Evolutionary conservation across 805 yeast species (phyloP).

Genomic region (Kuraishia piskuri): DNA sequence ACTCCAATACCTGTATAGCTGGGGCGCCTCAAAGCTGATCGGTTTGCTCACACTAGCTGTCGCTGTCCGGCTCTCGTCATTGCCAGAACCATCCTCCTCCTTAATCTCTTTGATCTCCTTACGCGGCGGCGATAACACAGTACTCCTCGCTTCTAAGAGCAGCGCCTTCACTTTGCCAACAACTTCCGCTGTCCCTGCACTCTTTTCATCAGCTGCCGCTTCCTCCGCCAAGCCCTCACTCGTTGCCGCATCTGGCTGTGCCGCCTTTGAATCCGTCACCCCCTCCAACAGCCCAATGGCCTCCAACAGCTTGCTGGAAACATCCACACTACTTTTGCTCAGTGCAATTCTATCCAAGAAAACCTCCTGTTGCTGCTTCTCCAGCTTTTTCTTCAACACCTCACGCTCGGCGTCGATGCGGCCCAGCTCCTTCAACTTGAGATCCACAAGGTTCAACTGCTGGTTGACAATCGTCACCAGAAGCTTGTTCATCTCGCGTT

Average conservation of each 20-base stretch:
- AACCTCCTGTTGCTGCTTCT: conserved; percentile 57
- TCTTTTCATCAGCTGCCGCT: not conserved
- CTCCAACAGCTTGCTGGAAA: conserved; percentile 38
- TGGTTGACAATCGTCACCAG: conserved; percentile 50
- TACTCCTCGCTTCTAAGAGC: not conserved
- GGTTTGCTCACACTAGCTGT: conserved; percentile 36
- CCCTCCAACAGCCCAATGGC: conserved; percentile 17
- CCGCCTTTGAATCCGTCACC: conserved; percentile 6
- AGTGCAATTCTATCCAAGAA: conserved; percentile 61
- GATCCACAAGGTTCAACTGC: conserved; percentile 53
- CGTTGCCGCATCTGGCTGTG: too few relatives aligned
- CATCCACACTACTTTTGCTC: conserved; percentile 44
- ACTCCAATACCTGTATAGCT: conserved; percentile 58
- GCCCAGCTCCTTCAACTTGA: conserved; percentile 51
- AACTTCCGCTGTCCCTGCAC: not conserved
- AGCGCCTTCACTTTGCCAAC: not conserved
- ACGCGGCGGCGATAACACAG: not conserved
- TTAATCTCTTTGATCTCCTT: conserved; percentile 6
- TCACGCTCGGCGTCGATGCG: conserved; percentile 60
- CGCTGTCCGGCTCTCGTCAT: conserved; percentile 11
- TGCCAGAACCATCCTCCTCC: conserved; percentile 14
- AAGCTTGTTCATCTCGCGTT: conserved; percentile 60
- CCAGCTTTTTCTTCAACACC: conserved; percentile 49
- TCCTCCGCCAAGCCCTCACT: not conserved
- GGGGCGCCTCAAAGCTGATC: conserved; percentile 52